Evolutionary conservation across 2,329 filamentous ascomycete species (phyloP), one percentile per base, ranked within the genome.

Genomic region (Aureobasidium sp.): DNA sequence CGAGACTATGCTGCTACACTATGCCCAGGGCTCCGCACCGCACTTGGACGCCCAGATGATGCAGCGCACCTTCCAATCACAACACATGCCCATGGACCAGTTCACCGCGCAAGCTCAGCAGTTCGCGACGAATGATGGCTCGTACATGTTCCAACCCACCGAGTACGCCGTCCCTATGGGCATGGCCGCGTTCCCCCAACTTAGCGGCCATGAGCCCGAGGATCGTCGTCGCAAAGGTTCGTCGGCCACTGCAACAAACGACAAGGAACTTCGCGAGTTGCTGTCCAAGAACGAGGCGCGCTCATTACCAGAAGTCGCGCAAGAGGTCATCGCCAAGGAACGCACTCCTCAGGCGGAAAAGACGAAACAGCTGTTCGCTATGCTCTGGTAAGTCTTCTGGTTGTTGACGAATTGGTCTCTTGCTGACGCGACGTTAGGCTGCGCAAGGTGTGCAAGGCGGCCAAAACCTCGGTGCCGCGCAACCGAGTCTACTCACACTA

Each of bases 401-500:
- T 25, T 25, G 10, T 27, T 21, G 17, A 23, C 17, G 19, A 19
- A 11, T 21, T n/a, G 19, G 11, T 40, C 46, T 38, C 37, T 42
- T 42, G 31, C 50, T 54, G n/a, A 54, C 37, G 25, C 50, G 13
- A 42, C 17, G 11, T 23, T 27, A 91, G 88, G 88, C 84, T 93
- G 66, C 86, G 86, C 68, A 80, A 82, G 55, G 85, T 87, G 1
- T 93, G 89, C 73, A 79, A 82, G 47, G 84, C 84, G 63, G 88
- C 88, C 45, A 90, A 89, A 71, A 87, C 87, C 0, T 96, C 94
- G 6, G 93, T 97, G 0, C 91, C 94, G 7, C 83, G 94, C 67
- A 94, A 94, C 65, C 83, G 93, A 62, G 94, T 99, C 2, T 99
- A 97, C 73, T 90, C 92, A 62, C 92, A 92, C 71, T 99, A 99